Conservation (phyloP, 2,329 filamentous ascomycete genomes). For the Neodidymelliopsis sp. region DNA sequence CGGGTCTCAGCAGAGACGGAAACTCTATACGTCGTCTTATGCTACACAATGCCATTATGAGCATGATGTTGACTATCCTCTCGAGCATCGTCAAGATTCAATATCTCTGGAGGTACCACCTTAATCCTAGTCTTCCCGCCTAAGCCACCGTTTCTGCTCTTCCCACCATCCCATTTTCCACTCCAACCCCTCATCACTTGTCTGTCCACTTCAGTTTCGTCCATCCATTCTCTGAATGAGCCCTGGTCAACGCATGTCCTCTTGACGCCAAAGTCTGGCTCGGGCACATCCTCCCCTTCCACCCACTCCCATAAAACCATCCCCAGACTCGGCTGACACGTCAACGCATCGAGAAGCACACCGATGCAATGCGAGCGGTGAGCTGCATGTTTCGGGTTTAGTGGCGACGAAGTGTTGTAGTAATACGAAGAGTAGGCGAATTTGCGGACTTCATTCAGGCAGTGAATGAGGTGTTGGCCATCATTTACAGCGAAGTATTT, state of each 20-base stretch:
- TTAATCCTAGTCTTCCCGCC: background rate
- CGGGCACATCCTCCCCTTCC: constrained; percentile 9
- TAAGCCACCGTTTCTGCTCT: background rate
- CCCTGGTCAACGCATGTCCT: constrained; percentile 4
- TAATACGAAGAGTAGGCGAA: constrained; percentile 9
- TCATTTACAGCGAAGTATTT: constrained; percentile 13
- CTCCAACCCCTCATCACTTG: constrained; percentile 5
- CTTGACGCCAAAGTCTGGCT: constrained; percentile 5
- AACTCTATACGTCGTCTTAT: background rate
- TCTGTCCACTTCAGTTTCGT: background rate
- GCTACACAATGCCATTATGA: background rate
- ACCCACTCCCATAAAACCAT: constrained; percentile 12
- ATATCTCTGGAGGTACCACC: background rate
- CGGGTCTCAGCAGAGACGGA: no score
- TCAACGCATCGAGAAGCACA: constrained; percentile 13
- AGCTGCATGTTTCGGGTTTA: background rate
- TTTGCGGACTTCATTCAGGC: constrained; percentile 8
- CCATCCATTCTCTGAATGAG: background rate
- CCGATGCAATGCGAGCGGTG: constrained; percentile 12
- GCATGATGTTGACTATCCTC: background rate
- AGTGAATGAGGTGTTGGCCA: constrained; percentile 10
- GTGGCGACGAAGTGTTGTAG: background rate
- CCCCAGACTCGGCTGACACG: constrained; percentile 15
- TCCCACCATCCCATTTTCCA: constrained; percentile 3
- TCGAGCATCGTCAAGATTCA: background rate